These are phyloP conservation scores for Wickerhamomyces tratensis DNA, from an alignment of 805 yeast genomes.

Conservation along the genomic window DNA sequence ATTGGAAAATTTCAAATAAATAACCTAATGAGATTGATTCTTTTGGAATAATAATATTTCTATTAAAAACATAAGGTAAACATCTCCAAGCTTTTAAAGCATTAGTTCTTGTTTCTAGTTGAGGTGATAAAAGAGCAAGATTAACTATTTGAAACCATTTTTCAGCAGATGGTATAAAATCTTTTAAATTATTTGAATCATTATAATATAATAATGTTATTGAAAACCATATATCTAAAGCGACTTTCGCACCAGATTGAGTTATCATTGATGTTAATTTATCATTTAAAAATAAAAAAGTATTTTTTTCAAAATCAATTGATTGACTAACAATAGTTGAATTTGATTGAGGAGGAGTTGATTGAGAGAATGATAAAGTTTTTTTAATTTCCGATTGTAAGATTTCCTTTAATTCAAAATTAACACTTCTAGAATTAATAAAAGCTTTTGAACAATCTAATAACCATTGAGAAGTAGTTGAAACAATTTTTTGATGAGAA, in stretches of 20 bases:
- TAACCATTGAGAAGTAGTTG: constrained; percentile 3
- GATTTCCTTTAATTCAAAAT: constrained; percentile 8
- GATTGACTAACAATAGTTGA: constrained; percentile 6
- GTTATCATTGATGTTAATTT: constrained; percentile 2
- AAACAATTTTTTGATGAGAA: constrained; percentile 4
- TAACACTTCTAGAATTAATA: constrained; percentile 8
- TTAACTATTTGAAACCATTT: not conserved
- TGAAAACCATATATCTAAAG: constrained; percentile 15
- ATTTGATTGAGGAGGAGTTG: not conserved
- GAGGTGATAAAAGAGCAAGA: not conserved
- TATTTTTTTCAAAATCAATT: constrained; percentile 4
- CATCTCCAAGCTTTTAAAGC: not conserved
- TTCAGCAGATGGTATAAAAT: not conserved
- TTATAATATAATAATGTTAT: constrained; percentile 9
- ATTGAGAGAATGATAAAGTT: constrained; percentile 5
- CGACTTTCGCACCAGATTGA: constrained; percentile 1
- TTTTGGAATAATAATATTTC: not conserved
- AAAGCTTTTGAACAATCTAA: constrained; percentile 11
- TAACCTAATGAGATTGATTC: not conserved
- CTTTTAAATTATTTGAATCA: constrained; percentile 2
- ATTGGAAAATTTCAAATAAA: not conserved
- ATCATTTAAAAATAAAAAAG: constrained; percentile 2
- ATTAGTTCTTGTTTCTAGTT: not conserved
- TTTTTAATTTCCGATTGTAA: constrained; percentile 3
- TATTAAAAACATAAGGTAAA: not conserved